Conservation (phyloP, 148 eudicot species). For the Rhododendron ovatum region DNA sequence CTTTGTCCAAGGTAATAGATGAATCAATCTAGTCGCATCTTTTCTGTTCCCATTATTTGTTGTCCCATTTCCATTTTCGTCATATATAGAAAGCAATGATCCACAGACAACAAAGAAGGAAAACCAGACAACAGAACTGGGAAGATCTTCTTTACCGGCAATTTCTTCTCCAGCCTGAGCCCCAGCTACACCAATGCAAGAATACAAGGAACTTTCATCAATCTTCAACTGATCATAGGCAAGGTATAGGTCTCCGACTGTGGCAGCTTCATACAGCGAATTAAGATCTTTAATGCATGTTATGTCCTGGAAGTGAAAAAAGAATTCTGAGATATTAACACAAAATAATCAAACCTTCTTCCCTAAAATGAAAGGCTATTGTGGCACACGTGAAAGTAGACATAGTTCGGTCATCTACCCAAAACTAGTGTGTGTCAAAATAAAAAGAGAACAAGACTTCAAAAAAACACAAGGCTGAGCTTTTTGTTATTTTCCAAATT, state of each 20-base stretch:
- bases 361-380: neutral
- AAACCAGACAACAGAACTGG: neutral
- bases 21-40: neutral
- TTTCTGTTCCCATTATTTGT: neutral
- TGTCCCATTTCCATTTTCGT: no score
- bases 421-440: neutral
- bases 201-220: slow-evolving; percentile 78
- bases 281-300: slow-evolving; percentile 86
- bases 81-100: neutral
- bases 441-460: neutral
- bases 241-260: slow-evolving; percentile 64
- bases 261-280: slow-evolving; percentile 70
- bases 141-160: slow-evolving; percentile 38
- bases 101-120: neutral
- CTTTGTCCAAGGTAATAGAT: neutral
- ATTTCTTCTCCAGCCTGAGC: slow-evolving; percentile 60
- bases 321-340: neutral
- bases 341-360: neutral
- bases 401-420: neutral
- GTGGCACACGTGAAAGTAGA: neutral
- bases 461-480: neutral
- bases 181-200: slow-evolving; percentile 91
- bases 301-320: slow-evolving; percentile 52
- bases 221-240: slow-evolving; percentile 86
- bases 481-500: slow-evolving; percentile 4